These are phyloP conservation scores for Colletotrichum horii DNA, from an alignment of 2,329 filamentous ascomycete species.

Conservation along the genomic window DNA sequence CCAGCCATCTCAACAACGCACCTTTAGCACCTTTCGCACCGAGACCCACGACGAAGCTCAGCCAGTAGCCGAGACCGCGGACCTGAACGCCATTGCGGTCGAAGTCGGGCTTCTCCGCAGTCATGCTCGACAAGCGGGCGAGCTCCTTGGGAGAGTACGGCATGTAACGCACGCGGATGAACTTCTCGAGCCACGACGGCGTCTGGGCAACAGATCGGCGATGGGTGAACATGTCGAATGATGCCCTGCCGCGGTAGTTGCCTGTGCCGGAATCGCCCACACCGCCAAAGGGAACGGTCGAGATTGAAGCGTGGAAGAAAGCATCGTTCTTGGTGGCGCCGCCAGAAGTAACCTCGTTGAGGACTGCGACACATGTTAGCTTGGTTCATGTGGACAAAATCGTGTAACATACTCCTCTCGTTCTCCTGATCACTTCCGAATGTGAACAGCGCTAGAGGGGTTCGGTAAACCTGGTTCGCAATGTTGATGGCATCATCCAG, in stretches of 20 bases:
- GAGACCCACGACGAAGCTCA: conserved; percentile 54
- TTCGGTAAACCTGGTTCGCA: conserved; percentile 81
- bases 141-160: conserved; percentile 59
- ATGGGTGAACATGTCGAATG: conserved; percentile 73
- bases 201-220: conserved; percentile 62
- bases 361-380: conserved; percentile 47
- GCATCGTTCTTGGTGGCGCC: conserved; percentile 71
- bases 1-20: conserved; percentile 57
- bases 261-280: conserved; percentile 81
- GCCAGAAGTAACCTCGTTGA: conserved; percentile 68
- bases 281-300: conserved; percentile 80
- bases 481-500: conserved; percentile 86
- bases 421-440: conserved; percentile 85
- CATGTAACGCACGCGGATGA: conserved; percentile 73
- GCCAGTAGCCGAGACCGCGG: conserved; percentile 60
- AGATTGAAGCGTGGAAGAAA: conserved; percentile 62
- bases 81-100: conserved; percentile 62
- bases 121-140: conserved; percentile 47
- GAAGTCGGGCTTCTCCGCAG: conserved; percentile 60
- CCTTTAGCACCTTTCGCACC: conserved; percentile 55
- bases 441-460: conserved; percentile 82
- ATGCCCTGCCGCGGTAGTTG: conserved; percentile 77
- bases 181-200: conserved; percentile 69
- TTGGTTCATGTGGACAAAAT: neutral
- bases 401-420: conserved; percentile 64